Base-by-base conservation (phyloP, 1,284 basidiomycete species). In the Microbotryum lychnidis-dioicae region DNA sequence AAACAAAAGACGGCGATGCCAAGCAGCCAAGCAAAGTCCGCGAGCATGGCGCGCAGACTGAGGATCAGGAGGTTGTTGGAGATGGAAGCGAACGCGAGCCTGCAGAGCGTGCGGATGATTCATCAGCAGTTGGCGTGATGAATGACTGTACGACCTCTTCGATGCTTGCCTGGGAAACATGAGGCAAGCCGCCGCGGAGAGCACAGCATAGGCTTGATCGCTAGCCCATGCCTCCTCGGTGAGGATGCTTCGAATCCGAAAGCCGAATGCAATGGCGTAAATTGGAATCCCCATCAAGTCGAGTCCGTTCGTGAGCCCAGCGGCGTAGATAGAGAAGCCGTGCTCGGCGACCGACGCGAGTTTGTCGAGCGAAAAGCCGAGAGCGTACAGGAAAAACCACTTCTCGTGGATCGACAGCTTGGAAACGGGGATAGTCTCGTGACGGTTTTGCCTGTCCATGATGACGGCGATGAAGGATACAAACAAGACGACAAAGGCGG, bases 31-130 rank as follows among this genome's bases (percentile, higher is more conserved):
- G 67, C 55, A 57, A 75, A 75, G 50, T 75, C 71, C 6, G 70
- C 69, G 3, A 77, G 51, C 75, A 77, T 76, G 1, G 75, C 75
- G 44, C 75, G 69, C 31, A 77, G 61, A n/a, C 71, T 72, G 25
- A 77, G 70, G 53, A 77, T 68, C 27, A 77, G 69, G 7, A 77
- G 68, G 60, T 76, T 77, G 66, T 77, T 75, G 42, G 73, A 72
- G 33, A 77, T 70, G 45, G 74, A 68, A 7, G 72, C 68, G 57
- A 73, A 75, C n/a, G 75, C 76, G 7, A 77, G 70, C 33, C 70
- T 68, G 51, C 1, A n/a, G 16, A 46, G 58, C 33, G 27, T 49
- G 6, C 16, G 37, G 16, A 42, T 16, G 47, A 23, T 44, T 29
- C 45, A 25, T 51, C 58, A 31, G 58, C 49, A 14, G 50, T 42